Conservation (phyloP, 2,329 filamentous ascomycete genomes). For the Neopestalotiopsis sp. region DNA sequence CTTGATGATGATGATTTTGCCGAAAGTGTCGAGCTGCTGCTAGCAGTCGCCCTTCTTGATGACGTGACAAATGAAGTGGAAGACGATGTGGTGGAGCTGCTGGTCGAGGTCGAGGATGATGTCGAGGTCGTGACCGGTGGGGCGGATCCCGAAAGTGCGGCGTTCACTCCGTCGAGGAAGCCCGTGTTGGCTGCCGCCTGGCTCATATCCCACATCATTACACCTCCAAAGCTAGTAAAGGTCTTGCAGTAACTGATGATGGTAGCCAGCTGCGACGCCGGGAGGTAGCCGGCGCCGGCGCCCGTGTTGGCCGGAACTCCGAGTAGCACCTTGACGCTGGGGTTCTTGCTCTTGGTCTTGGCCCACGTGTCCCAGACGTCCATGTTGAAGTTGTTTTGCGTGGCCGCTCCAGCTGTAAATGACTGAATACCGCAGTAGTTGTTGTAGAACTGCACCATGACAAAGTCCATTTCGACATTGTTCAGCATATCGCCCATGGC, state of each 20-base stretch:
- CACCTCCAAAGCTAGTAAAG: conserved; percentile 67
- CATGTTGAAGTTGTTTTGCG: conserved; percentile 65
- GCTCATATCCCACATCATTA: conserved; percentile 73
- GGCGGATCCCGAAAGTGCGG: background rate
- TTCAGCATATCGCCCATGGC: conserved; percentile 63
- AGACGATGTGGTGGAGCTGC: background rate
- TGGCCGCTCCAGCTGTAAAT: conserved; percentile 41
- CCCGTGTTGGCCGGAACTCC: conserved; percentile 59
- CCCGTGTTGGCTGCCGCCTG: conserved; percentile 64
- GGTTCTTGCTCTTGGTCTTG: conserved; percentile 59
- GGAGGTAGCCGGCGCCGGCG: conserved; percentile 62
- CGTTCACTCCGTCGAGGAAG: conserved; percentile 47
- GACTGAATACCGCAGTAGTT: conserved; percentile 66
- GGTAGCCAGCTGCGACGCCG: conserved; percentile 47
- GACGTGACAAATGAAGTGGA: background rate
- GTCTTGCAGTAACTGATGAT: conserved; percentile 59
- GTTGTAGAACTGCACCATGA: conserved; percentile 73
- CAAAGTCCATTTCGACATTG: conserved; percentile 60
- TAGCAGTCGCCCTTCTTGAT: background rate
- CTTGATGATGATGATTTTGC: background rate
- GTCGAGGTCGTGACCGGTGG: background rate
- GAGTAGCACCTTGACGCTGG: conserved; percentile 63
- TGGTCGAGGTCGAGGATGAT: background rate
- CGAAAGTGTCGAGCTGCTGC: background rate
- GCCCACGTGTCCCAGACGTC: conserved; percentile 71